A percentile compares a stretch with the other conserved stretches of the same genome.
phyloP scores from a whole-genome alignment of 257 asterid genomes.

The Solanum piurae region DNA sequence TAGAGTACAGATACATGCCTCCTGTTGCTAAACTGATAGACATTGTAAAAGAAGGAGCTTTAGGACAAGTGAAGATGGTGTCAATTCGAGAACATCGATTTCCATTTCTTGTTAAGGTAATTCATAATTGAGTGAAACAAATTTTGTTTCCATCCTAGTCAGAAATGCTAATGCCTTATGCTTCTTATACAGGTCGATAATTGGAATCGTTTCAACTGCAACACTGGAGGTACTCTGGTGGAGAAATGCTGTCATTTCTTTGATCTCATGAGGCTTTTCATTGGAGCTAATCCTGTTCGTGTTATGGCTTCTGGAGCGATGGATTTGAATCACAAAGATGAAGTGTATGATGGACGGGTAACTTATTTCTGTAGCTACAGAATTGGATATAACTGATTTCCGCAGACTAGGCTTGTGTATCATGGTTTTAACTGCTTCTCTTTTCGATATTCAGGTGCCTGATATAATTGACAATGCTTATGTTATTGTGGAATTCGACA shows the following conservation, averaged over 20 bases:
- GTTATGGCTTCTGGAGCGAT: conserved; percentile 96
- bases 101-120: conserved; percentile 94
- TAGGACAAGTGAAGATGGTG: conserved; percentile 85
- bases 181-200: conserved; percentile 62
- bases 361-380: background rate
- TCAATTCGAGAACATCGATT: conserved; percentile 90
- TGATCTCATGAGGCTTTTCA: conserved; percentile 89
- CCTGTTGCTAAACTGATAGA: conserved; percentile 85
- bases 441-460: conserved; percentile 51
- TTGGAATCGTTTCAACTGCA: conserved; percentile 94
- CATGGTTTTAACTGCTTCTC: background rate
- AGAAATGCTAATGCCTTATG: conserved; percentile 2
- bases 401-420: background rate
- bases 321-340: conserved; percentile 87
- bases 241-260: conserved; percentile 99
- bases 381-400: background rate
- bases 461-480: conserved; percentile 94
- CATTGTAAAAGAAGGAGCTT: conserved; percentile 49
- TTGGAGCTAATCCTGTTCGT: conserved; percentile 66
- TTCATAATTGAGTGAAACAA: background rate
- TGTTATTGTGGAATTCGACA: conserved; percentile 80
- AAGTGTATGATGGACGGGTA: conserved; percentile 75
- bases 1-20: conserved; percentile 96
- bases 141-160: background rate
- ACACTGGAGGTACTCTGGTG: conserved; percentile 86